phyloP scores from a whole-genome alignment of 768 basidiomycete species.

The Tylopilus felleus region DNA sequence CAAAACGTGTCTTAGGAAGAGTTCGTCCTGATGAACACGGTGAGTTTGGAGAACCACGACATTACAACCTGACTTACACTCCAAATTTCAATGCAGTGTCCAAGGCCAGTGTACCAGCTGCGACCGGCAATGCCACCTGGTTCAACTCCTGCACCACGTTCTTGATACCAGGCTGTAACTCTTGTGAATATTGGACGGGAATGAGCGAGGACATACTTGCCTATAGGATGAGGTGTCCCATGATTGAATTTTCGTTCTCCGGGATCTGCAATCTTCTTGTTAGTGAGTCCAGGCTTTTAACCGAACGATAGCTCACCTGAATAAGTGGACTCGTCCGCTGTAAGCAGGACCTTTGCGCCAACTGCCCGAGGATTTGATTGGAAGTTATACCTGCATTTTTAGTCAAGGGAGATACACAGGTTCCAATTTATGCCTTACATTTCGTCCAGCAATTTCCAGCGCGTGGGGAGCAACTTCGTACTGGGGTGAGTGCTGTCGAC shows the following conservation, averaged over 20 bases:
- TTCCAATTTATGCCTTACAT: constrained; percentile 40
- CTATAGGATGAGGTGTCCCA: constrained; percentile 76
- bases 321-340: constrained; percentile 65
- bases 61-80: constrained; percentile 39
- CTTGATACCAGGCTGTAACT: constrained; percentile 76
- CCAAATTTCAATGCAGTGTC: constrained; percentile 80
- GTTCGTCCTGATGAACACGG: constrained; percentile 49
- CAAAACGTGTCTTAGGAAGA: constrained; percentile 70
- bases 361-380: constrained; percentile 63
- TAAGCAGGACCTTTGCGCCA: constrained; percentile 60
- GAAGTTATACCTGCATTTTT: constrained; percentile 58
- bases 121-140: constrained; percentile 53
- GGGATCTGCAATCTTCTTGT: constrained; percentile 17
- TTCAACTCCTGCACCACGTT: constrained; percentile 64
- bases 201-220: constrained; percentile 34
- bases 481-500: constrained; percentile 59
- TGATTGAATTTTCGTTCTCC: constrained; percentile 49
- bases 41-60: neutral
- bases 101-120: constrained; percentile 82
- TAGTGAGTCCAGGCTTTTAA: neutral
- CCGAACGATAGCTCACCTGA: constrained; percentile 39
- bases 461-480: constrained; percentile 48
- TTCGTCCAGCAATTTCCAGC: constrained; percentile 57
- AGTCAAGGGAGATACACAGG: constrained; percentile 7
- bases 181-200: constrained; percentile 1